Percentiles rank a stretch among this genome's conserved stretches.
Evolutionary conservation across 495 filamentous ascomycete genomes (phyloP).

Genomic region (Clohesyomyces aquaticus): DNA sequence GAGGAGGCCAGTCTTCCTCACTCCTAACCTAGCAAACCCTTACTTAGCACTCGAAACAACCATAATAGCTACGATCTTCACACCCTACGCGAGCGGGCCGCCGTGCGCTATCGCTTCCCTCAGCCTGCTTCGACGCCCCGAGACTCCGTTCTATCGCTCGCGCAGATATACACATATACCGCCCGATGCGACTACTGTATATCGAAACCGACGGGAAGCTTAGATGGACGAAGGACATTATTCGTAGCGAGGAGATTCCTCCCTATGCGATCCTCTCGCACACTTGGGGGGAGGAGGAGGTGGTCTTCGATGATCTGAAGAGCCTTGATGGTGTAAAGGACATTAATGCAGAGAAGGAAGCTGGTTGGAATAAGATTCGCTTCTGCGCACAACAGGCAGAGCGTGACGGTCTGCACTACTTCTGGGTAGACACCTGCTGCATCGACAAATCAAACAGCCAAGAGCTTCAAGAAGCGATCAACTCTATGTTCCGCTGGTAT

Average conservation of each 20-base stretch:
- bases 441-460: no score
- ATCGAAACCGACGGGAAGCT: neutral
- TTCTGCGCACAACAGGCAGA: slow-evolving; percentile 14
- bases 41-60: neutral
- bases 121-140: slow-evolving; percentile 11
- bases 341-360: slow-evolving; percentile 39
- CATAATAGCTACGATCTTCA: neutral
- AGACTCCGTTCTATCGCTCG: neutral
- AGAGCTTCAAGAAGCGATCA: no score
- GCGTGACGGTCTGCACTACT: slow-evolving; percentile 7
- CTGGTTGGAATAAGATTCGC: slow-evolving; percentile 31
- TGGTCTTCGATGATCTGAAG: slow-evolving; percentile 40
- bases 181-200: slow-evolving; percentile 6
- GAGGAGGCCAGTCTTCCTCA: neutral
- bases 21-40: neutral
- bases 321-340: no score
- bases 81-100: neutral
- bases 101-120: neutral
- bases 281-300: slow-evolving; percentile 44
- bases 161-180: neutral
- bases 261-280: slow-evolving; percentile 23
- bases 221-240: slow-evolving; percentile 11
- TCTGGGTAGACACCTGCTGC: no score
- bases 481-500: no score
- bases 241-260: slow-evolving; percentile 8